A percentile compares a stretch with the other conserved stretches of the same genome.
Evolutionary conservation across 2,329 filamentous ascomycete species (phyloP).

Genomic region (Neurospora crassa): DNA sequence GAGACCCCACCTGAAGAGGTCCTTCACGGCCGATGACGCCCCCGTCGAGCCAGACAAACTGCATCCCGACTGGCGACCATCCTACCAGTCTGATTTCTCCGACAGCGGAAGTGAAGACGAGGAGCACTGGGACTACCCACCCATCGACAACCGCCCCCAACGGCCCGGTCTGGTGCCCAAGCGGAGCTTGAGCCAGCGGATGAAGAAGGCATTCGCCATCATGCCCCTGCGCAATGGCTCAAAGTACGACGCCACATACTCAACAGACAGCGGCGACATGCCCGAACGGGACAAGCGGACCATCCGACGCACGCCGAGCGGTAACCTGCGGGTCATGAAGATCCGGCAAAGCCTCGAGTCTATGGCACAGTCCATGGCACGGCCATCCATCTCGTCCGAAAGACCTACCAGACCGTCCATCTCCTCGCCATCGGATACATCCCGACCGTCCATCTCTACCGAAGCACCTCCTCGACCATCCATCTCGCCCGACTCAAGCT

Average conservation of each 20-base stretch:
- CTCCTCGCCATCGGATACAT: neutral
- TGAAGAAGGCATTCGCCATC: conserved; percentile 53
- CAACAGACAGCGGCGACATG: conserved; percentile 19
- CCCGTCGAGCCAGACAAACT: conserved; percentile 44
- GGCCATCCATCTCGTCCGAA: conserved; percentile 2
- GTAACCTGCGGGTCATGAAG: conserved; percentile 49
- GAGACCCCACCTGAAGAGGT: conserved; percentile 22
- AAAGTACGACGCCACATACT: conserved; percentile 25
- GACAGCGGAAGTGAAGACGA: conserved; percentile 24
- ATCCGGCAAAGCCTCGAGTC: conserved; percentile 40
- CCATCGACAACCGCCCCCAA: conserved; percentile 37
- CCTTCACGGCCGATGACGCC: conserved; percentile 33
- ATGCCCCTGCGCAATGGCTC: conserved; percentile 36
- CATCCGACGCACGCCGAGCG: conserved; percentile 49
- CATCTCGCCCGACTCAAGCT: neutral
- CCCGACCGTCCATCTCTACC: neutral
- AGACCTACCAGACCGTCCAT: neutral
- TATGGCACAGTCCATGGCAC: conserved; percentile 20
- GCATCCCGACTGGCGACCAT: conserved; percentile 54
- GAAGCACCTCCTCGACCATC: neutral
- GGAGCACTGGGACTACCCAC: conserved; percentile 31
- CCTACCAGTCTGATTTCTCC: conserved; percentile 29
- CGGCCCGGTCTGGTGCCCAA: conserved; percentile 23
- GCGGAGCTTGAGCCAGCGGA: conserved; percentile 39
- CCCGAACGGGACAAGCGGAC: conserved; percentile 37